Evolutionary conservation across 306 rosid genomes (phyloP).

Genomic region (Prunus kanzakura): DNA sequence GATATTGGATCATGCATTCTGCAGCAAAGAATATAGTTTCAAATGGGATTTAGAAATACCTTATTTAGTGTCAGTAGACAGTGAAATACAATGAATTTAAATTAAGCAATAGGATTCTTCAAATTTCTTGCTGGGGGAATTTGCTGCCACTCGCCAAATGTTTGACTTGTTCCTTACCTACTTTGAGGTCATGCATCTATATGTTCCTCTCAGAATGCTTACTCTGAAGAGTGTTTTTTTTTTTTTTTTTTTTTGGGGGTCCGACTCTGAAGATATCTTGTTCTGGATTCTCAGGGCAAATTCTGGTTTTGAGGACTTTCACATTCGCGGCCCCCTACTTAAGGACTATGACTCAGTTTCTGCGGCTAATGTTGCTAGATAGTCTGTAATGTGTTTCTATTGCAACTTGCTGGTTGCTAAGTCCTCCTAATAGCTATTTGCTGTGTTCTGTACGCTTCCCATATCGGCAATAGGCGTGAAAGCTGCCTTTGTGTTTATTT

Average conservation of each 20-base stretch:
- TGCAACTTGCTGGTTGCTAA: background rate
- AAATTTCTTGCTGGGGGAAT: too few relatives aligned
- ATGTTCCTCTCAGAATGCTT: background rate
- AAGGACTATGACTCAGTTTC: background rate
- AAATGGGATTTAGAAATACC: too few relatives aligned
- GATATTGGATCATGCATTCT: background rate
- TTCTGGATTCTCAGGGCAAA: constrained; percentile 17
- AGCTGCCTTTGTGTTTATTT: background rate
- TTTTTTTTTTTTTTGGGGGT: background rate
- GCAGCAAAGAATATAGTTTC: background rate
- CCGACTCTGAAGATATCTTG: background rate
- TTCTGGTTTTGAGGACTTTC: background rate
- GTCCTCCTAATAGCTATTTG: background rate
- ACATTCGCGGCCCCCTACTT: background rate
- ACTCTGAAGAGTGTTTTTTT: too few relatives aligned
- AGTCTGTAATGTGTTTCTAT: constrained; percentile 1
- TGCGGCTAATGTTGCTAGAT: background rate
- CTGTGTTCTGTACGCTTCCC: background rate
- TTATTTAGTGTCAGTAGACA: too few relatives aligned
- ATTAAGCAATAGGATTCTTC: too few relatives aligned
- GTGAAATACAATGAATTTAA: too few relatives aligned
- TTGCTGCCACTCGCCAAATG: background rate
- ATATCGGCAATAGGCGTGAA: background rate
- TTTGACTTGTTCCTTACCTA: background rate
- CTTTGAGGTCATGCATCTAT: background rate